phyloP scores from a whole-genome alignment of 331 rosid genomes.

The Malus hybrid region DNA sequence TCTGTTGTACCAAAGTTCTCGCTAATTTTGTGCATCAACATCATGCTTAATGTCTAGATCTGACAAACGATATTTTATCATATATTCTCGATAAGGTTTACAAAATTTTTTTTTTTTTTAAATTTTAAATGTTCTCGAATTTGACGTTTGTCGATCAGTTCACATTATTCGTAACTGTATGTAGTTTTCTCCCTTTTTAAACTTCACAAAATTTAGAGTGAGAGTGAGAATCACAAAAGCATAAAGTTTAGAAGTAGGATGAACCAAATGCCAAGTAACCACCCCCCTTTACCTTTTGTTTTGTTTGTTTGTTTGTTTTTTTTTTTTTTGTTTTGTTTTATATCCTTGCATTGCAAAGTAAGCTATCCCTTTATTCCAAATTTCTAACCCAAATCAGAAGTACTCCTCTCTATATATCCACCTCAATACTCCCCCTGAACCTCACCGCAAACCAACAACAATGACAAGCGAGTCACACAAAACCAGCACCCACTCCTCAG shows the following conservation, averaged over 20 bases:
- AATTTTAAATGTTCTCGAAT: not conserved
- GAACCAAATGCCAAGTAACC: conserved; percentile 8
- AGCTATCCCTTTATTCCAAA: conserved; percentile 5
- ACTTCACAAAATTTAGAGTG: not conserved
- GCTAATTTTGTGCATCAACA: too few species aligned
- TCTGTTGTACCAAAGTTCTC: too few species aligned
- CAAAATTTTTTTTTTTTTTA: too few species aligned
- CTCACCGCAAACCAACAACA: not conserved
- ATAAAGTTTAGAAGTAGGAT: not conserved
- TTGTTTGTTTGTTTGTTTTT: not conserved
- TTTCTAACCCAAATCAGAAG: not conserved
- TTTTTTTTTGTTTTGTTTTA: not conserved
- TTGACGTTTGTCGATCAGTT: not conserved
- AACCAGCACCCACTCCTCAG: conserved; percentile 22
- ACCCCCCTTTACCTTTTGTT: conserved; percentile 16
- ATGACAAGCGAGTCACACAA: conserved; percentile 43
- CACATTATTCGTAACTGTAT: not conserved
- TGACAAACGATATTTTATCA: too few species aligned
- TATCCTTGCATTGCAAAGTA: conserved; percentile 10
- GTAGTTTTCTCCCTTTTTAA: not conserved
- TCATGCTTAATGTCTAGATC: too few species aligned
- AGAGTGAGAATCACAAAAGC: conserved; percentile 5
- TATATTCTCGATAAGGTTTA: too few species aligned
- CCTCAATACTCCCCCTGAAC: not conserved
- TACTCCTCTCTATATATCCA: not conserved